phyloP scores from a whole-genome alignment of 179 eudicot genomes.

The Carnegiea gigantea region DNA sequence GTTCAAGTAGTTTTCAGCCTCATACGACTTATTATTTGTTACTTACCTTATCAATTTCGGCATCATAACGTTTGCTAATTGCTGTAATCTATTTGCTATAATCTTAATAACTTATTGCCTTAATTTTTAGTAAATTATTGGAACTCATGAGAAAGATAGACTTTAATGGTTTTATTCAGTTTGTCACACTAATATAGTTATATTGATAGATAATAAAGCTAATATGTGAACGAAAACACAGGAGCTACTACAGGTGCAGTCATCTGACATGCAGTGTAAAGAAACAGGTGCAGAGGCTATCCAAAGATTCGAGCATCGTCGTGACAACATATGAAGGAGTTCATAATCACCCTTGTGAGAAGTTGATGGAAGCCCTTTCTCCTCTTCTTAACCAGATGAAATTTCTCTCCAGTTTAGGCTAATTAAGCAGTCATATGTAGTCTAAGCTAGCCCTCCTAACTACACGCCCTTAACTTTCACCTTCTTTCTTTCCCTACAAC shows the following conservation, averaged over 20 bases:
- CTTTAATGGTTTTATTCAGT: too few species aligned
- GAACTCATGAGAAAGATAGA: too few species aligned
- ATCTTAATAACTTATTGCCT: too few species aligned
- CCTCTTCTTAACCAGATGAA: constrained; percentile 86
- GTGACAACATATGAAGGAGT: constrained; percentile 87
- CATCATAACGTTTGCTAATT: too few species aligned
- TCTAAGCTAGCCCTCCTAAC: too few species aligned
- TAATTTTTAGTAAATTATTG: too few species aligned
- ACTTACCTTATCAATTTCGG: too few species aligned
- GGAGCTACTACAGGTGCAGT: constrained; percentile 88
- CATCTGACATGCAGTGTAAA: constrained; percentile 89
- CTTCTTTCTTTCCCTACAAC: neutral
- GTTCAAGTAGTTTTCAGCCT: neutral
- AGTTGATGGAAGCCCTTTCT: constrained; percentile 81
- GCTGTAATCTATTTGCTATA: too few species aligned
- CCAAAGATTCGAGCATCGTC: constrained; percentile 68
- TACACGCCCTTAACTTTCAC: neutral
- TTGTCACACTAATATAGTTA: too few species aligned
- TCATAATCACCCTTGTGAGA: constrained; percentile 90
- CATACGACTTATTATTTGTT: too few species aligned
- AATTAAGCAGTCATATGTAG: neutral
- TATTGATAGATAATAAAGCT: too few species aligned
- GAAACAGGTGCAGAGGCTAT: constrained; percentile 86
- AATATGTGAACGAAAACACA: constrained; percentile 13
- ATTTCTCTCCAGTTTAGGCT: constrained; percentile 52